Evolutionary conservation across 768 basidiomycete genomes (phyloP).

Genomic region (Antrodiella citrinella): DNA sequence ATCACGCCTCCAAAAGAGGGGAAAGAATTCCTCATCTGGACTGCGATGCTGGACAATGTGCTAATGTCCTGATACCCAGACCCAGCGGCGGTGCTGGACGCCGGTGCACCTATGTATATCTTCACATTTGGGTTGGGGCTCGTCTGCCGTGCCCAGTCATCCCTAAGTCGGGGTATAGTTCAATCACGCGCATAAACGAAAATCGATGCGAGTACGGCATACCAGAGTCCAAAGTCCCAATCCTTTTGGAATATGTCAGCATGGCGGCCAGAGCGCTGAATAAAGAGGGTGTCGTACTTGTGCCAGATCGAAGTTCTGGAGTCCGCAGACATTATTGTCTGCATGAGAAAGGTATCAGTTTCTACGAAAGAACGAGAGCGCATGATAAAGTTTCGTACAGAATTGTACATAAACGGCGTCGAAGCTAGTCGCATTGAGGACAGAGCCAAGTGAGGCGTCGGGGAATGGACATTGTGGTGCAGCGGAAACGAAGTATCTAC

Average conservation of each 20-base stretch:
- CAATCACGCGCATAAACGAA: not conserved
- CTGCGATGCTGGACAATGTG: conserved; percentile 26
- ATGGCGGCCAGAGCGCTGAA: not conserved
- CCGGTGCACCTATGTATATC: conserved; percentile 36
- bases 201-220: conserved; percentile 7
- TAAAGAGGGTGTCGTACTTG: conserved; percentile 31
- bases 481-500: conserved; percentile 28
- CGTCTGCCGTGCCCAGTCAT: conserved; percentile 34
- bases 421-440: conserved; percentile 28
- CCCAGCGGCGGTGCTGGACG: conserved; percentile 33
- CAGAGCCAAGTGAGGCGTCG: conserved; percentile 27
- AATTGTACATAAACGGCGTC: conserved; percentile 42
- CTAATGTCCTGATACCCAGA: conserved; percentile 28
- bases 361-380: conserved; percentile 2
- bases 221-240: conserved; percentile 33
- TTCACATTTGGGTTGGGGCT: conserved; percentile 38
- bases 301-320: conserved; percentile 42
- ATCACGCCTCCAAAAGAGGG: conserved; percentile 37
- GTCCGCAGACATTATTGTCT: conserved; percentile 39
- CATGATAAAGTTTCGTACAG: conserved; percentile 21
- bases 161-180: conserved; percentile 22
- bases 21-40: conserved; percentile 28
- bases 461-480: conserved; percentile 34
- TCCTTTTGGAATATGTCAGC: conserved; percentile 27
- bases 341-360: not conserved